A percentile compares a stretch with the other conserved stretches of the same genome.
Evolutionary conservation across 805 yeast species (phyloP).

Genomic region (Ascoidea asiatica): DNA sequence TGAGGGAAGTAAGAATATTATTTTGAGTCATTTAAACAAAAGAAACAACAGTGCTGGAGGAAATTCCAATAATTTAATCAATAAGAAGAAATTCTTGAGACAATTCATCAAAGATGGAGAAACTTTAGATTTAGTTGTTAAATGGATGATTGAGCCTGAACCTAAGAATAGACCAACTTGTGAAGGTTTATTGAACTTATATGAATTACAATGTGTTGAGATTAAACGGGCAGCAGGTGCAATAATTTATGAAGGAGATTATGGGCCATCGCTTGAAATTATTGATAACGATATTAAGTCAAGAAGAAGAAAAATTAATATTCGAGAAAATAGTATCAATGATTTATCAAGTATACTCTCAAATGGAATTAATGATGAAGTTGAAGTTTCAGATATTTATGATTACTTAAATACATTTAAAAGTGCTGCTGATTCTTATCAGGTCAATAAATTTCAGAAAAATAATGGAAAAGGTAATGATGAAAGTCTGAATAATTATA

Average conservation of each 20-base stretch:
- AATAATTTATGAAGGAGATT: constrained; percentile 88
- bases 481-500: background rate
- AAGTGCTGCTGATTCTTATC: too few relatives aligned
- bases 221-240: constrained; percentile 82
- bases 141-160: constrained; percentile 80
- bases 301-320: background rate
- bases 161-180: constrained; percentile 78
- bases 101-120: constrained; percentile 62
- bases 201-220: constrained; percentile 70
- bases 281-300: background rate
- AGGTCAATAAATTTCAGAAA: too few relatives aligned
- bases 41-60: too few relatives aligned
- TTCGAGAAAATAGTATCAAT: background rate
- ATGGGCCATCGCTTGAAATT: constrained; percentile 44
- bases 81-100: too few relatives aligned
- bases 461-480: too few relatives aligned
- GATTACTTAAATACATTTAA: background rate
- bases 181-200: constrained; percentile 44
- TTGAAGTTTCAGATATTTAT: background rate
- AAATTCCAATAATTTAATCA: too few relatives aligned
- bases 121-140: constrained; percentile 66
- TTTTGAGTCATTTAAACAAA: background rate
- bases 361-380: background rate
- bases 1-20: background rate
- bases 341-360: background rate